A percentile compares a stretch with the other conserved stretches of the same genome.
phyloP scores from a whole-genome alignment of 2,329 filamentous ascomycete species.

The Aschersonia sp. region DNA sequence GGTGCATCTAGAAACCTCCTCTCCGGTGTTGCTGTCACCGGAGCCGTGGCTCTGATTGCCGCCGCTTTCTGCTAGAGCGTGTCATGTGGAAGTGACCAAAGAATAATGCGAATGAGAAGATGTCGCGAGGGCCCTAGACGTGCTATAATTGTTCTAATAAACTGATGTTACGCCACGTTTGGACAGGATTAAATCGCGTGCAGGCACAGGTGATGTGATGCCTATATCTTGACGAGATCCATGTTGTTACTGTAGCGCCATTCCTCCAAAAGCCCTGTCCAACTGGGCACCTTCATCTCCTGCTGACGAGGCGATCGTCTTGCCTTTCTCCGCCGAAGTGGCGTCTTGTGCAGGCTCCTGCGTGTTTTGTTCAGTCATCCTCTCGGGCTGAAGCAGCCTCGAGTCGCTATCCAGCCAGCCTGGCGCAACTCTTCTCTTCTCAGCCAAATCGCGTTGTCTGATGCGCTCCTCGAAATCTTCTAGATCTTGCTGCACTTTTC shows the following conservation, averaged over 20 bases:
- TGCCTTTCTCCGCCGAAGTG: slow-evolving; percentile 5
- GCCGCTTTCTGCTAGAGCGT: slow-evolving; percentile 5
- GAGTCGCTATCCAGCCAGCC: slow-evolving; percentile 69
- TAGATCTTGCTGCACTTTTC: slow-evolving; percentile 54
- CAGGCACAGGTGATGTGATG: too few species aligned
- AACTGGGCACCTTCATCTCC: slow-evolving; percentile 40
- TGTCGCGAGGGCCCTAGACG: too few species aligned
- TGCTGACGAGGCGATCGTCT: neutral
- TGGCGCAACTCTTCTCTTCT: slow-evolving; percentile 67
- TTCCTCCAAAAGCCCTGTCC: slow-evolving; percentile 41
- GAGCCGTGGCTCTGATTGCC: neutral
- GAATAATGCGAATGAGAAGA: too few species aligned
- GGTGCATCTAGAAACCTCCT: slow-evolving; percentile 2
- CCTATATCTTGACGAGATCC: neutral
- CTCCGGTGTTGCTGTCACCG: slow-evolving; percentile 4
- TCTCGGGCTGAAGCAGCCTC: slow-evolving; percentile 54
- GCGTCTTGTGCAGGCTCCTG: neutral
- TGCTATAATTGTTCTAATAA: too few species aligned
- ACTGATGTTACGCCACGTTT: too few species aligned
- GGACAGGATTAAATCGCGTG: too few species aligned
- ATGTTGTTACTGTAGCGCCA: slow-evolving; percentile 18
- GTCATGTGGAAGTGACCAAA: slow-evolving; percentile 1
- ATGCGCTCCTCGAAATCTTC: slow-evolving; percentile 56
- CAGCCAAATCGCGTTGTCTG: slow-evolving; percentile 51
- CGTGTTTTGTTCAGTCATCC: slow-evolving; percentile 18